Evolutionary conservation across 345 rosid genomes (phyloP), one percentile per base, ranked within the genome.

Genomic region (Acer campestre): DNA sequence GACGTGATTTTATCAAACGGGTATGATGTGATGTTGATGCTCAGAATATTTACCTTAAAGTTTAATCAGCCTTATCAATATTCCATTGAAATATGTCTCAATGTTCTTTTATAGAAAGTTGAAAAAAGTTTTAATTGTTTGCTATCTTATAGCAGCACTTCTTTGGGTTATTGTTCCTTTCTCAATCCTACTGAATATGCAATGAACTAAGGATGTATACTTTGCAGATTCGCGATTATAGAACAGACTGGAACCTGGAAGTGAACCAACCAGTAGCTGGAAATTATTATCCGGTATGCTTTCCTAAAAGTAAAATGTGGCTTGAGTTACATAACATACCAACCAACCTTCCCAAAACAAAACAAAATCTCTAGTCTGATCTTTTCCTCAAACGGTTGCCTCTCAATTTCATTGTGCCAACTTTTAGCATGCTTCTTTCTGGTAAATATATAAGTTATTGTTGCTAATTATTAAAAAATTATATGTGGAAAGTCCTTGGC

Each of bases 261-360:
- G 99, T 95, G 82, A 81, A 91, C 85, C 92, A 95, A 84, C 99
- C 96, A 23, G 87, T 88, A 67, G 94, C 98, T 80, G 99, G 98
- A 86, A 95, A 95, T 77, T 95, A 95, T 81, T 95, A 95, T 82
- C 99, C 98, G 23, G 99, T 93, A 90, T 80, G 90, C 84, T 71
- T 17, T 74, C 75, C 71, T 70, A 46, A 61, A 53, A 61, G 55
- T 18, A 20, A 42, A 42, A 18, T 74, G 29, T 66, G 59, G 77
- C 16, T 2, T 27, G 25, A 44, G 35, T 22, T 67, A 8, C 44
- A 1, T 16, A 14, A 53, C n/a, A 14, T 53, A 11, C 16, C 16
- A 49, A 49, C 53, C 53, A 2, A 13, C 53, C 53, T 49, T 3
- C 53, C 55, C 55, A 49, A 49, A 49, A 49, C 55, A 49, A 49